Evolutionary conservation across 2,329 filamentous ascomycete genomes (phyloP), one percentile per base, ranked within the genome.

Genomic region (Scolecobasidium constrictum): DNA sequence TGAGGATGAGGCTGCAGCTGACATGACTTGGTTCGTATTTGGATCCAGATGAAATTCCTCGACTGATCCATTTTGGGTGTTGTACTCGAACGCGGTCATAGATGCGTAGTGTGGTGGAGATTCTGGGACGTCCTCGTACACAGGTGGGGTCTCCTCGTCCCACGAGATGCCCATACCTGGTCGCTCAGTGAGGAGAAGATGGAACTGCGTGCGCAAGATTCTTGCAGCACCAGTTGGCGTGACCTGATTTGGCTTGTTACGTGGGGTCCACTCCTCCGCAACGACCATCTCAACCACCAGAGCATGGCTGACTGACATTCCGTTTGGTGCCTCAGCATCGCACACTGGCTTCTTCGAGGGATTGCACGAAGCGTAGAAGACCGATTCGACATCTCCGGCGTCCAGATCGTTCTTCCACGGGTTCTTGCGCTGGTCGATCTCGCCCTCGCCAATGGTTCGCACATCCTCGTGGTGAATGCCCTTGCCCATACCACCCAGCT

Each of bases 221-320:
- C 90, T 78, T 1, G 90, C 92, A 2, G 87, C 83, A 47, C 90
- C 90, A 0, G 90, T 95, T 39, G 88, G 86, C 0, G 86, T 88
- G 38, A 85, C 75, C 40, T 86, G 69, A 59, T 79, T 81, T 46
- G 77, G 79, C 56, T 82, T 78, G 49, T 81, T 83, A 56, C 75
- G 71, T 3, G 74, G 69, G 15, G 72, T 75, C 67, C 86, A 92
- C 61, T 96, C 90, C 62, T 95, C 87, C 2, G 85, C 84, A 17
- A 98, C 87, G 39, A 96, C 87, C 68, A 96, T 78, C 65, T 98
- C 90, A 45, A 96, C 75, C 54, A 94, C 77, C 35, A 98, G 75
- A 56, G 82, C 80, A 68, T 98, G 90, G 40, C 78, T 78, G 45
- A 94, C 78, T 54, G 83, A 78, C 51, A 86, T 78, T 42, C 86